phyloP scores from a whole-genome alignment of 257 asterid species.

The Solanum habrochaites region DNA sequence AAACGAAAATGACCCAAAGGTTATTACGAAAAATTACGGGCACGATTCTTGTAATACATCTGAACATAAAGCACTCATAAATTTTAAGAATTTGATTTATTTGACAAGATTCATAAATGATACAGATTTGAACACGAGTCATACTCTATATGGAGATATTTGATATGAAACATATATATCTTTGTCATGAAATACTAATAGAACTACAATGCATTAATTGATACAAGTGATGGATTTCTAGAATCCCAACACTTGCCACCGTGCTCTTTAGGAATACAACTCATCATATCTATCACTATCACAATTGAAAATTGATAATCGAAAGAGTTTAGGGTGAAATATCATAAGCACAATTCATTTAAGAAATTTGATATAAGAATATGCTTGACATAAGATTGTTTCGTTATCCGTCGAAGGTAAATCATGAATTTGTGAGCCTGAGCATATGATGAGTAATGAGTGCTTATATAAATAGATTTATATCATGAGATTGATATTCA shows the following conservation, averaged over 20 bases:
- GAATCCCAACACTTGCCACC: not conserved
- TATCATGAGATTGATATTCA: not conserved
- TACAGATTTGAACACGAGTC: too few relatives aligned
- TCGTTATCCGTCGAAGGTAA: not conserved
- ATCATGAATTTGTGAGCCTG: not conserved
- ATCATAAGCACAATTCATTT: not conserved
- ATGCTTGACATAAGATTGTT: not conserved
- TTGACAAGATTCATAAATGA: too few relatives aligned
- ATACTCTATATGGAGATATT: not conserved
- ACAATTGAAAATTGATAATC: too few relatives aligned
- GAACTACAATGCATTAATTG: not conserved
- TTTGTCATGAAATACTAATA: not conserved
- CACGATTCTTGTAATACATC: too few relatives aligned
- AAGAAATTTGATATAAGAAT: too few relatives aligned
- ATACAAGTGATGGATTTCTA: not conserved
- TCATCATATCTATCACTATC: not conserved
- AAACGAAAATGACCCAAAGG: too few relatives aligned
- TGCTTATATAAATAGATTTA: not conserved
- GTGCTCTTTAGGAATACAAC: not conserved
- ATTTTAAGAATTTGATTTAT: too few relatives aligned
- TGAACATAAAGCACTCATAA: too few relatives aligned
- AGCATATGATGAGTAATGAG: not conserved
- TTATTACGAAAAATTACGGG: too few relatives aligned
- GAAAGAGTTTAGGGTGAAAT: not conserved
- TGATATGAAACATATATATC: too few relatives aligned